These are phyloP conservation scores for Lathyrus aphaca DNA, from an alignment of 306 rosid species.

Conservation along the genomic window DNA sequence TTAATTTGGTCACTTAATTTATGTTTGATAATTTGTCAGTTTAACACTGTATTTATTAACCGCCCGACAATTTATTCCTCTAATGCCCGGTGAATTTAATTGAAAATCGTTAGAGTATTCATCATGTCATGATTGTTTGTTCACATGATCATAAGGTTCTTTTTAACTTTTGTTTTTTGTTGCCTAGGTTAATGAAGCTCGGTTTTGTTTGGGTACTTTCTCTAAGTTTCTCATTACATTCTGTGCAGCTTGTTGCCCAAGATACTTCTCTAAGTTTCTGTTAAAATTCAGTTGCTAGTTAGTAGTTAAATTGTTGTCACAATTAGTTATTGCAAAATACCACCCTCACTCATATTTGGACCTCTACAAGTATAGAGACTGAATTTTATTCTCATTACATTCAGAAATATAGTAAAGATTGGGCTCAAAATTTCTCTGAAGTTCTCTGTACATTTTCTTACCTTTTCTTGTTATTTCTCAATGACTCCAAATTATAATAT, in stretches of 20 bases:
- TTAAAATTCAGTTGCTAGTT: not conserved
- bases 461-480: not conserved
- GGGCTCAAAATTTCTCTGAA: not conserved
- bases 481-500: not conserved
- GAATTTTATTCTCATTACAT: not conserved
- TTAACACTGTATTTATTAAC: not conserved
- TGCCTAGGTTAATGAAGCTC: not conserved
- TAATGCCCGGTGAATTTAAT: not conserved
- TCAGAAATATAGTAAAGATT: not conserved
- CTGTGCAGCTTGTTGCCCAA: not conserved
- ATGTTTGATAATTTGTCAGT: not conserved
- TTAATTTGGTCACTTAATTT: not conserved
- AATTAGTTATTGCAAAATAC: not conserved
- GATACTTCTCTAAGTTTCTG: not conserved
- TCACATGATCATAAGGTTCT: conserved; percentile 5
- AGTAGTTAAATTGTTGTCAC: conserved; percentile 4
- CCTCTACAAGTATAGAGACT: not conserved
- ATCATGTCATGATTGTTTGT: not conserved
- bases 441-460: not conserved
- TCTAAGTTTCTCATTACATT: not conserved
- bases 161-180: not conserved
- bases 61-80: not conserved
- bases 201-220: not conserved
- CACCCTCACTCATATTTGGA: not conserved
- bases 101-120: not conserved